Percentiles rank a stretch among this genome's conserved stretches.
Conservation (phyloP, 768 basidiomycete genomes). For the Collybiopsis confluens region DNA sequence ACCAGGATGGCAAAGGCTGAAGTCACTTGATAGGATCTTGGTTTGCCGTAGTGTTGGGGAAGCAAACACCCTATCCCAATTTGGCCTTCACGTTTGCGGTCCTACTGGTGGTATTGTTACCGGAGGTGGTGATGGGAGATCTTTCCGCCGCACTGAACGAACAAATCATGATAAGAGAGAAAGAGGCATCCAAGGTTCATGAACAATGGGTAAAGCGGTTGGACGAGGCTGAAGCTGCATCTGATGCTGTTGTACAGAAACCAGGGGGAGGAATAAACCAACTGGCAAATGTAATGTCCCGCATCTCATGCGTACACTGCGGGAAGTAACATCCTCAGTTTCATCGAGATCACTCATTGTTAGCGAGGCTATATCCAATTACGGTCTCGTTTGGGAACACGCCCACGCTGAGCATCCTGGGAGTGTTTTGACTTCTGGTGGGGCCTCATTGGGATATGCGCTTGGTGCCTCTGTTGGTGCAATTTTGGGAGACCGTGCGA, state of each 20-base stretch:
- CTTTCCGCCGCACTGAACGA: constrained; percentile 1
- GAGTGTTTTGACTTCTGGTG: constrained; percentile 52
- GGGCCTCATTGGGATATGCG: constrained; percentile 65
- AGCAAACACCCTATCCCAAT: no score
- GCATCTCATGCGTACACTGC: constrained; percentile 45
- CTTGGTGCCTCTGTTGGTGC: constrained; percentile 64
- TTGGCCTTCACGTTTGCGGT: no score
- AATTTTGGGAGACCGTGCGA: constrained; percentile 21
- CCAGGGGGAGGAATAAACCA: background rate
- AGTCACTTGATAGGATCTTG: no score
- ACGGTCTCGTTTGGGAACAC: constrained; percentile 51
- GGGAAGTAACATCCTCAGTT: constrained; percentile 22
- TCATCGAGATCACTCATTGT: constrained; percentile 39
- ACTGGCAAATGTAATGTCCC: no score
- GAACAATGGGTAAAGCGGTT: constrained; percentile 15
- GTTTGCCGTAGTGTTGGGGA: no score
- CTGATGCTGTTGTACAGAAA: no score
- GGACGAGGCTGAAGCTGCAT: constrained; percentile 14
- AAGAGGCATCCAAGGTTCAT: constrained; percentile 6
- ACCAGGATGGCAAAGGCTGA: no score
- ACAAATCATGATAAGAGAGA: constrained; percentile 2
- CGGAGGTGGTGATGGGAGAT: constrained; percentile 7
- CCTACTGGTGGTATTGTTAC: no score
- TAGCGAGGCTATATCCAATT: constrained; percentile 64
- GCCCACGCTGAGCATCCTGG: constrained; percentile 49